Conservation (phyloP, 257 asterid genomes). For the Solanum sejunctum region DNA sequence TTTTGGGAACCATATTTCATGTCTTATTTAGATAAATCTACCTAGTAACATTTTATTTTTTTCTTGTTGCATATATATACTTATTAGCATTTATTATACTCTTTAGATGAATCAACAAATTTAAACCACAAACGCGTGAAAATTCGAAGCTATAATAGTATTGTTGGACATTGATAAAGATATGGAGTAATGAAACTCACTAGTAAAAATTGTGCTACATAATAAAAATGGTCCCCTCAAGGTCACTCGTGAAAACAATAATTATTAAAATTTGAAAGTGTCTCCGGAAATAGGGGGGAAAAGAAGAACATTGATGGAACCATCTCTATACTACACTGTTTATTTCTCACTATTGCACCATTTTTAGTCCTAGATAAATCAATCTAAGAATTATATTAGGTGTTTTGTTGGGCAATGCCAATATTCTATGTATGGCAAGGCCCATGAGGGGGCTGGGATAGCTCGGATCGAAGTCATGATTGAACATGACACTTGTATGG, state of each 20-base stretch:
- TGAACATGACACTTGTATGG: too few species aligned
- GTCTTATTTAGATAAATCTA: neutral
- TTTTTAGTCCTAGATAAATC: neutral
- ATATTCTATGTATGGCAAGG: too few species aligned
- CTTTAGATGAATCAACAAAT: neutral
- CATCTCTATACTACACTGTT: neutral
- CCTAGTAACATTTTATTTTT: neutral
- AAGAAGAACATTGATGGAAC: neutral
- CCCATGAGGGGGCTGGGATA: too few species aligned
- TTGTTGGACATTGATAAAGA: neutral
- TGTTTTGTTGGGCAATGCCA: too few species aligned
- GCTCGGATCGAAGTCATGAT: too few species aligned
- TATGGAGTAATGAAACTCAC: constrained; percentile 9
- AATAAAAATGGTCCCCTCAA: constrained; percentile 43
- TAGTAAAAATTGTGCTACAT: constrained; percentile 4
- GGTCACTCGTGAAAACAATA: constrained; percentile 21
- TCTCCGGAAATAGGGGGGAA: neutral
- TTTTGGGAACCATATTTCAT: neutral
- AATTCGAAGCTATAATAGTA: neutral
- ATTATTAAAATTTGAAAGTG: constrained; percentile 9
- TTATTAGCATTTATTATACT: neutral
- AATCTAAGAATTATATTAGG: neutral
- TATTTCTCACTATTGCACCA: neutral
- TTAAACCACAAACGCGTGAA: neutral
- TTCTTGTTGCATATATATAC: neutral